Evolutionary conservation across 768 basidiomycete species (phyloP).

Genomic region (Lepiota venenata): DNA sequence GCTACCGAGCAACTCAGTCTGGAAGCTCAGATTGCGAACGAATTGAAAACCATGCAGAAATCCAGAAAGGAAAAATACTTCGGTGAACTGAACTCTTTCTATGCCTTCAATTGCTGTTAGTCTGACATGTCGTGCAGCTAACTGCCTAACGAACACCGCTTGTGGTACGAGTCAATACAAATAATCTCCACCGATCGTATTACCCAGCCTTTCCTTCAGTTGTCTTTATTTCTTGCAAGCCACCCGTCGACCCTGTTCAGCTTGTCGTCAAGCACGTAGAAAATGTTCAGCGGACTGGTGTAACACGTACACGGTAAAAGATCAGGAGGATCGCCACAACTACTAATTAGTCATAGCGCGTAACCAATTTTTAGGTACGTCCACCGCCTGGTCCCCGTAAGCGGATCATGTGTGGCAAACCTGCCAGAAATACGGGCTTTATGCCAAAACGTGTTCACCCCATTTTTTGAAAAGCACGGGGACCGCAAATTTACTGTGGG

Average conservation of each 20-base stretch:
- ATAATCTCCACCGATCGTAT: not conserved
- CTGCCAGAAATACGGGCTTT: constrained; percentile 64
- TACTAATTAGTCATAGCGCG: not conserved
- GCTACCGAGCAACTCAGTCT: constrained; percentile 41
- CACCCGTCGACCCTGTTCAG: constrained; percentile 73
- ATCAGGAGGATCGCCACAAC: not conserved
- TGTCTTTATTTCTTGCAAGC: constrained; percentile 75
- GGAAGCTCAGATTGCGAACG: constrained; percentile 69
- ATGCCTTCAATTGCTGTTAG: not conserved
- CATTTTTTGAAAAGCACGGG: constrained; percentile 47
- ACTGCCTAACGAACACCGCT: constrained; percentile 75
- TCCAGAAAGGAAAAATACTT: constrained; percentile 63
- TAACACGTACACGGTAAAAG: constrained; percentile 60
- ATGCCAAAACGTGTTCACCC: constrained; percentile 49
- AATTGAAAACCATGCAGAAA: constrained; percentile 67
- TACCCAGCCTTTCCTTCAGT: constrained; percentile 37
- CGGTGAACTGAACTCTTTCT: constrained; percentile 34
- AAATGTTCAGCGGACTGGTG: constrained; percentile 58
- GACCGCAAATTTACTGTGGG: constrained; percentile 47
- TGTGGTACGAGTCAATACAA: constrained; percentile 50
- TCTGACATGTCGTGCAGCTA: constrained; percentile 40
- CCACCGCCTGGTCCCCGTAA: constrained; percentile 70
- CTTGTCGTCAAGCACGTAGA: constrained; percentile 63
- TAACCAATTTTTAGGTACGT: constrained; percentile 44
- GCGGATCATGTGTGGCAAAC: constrained; percentile 64